These are phyloP conservation scores for Aspergillus nomiae DNA, from an alignment of 2,329 filamentous ascomycete genomes.

Conservation along the genomic window DNA sequence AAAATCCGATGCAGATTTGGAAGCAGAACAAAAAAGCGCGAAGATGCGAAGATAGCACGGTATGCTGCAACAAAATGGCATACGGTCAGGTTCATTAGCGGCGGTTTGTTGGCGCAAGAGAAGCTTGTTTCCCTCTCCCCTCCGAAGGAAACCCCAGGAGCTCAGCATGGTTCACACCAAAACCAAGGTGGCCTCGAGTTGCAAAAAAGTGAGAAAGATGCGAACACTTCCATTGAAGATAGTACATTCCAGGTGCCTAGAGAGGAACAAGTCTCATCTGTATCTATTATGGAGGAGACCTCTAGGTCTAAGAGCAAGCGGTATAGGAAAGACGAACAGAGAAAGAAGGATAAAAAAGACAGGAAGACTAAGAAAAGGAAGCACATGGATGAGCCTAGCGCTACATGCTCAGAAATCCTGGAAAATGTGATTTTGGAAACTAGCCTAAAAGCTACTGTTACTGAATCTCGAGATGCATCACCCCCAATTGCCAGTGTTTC, in stretches of 20 bases:
- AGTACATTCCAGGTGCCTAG: background rate
- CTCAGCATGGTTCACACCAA: background rate
- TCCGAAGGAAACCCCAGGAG: constrained; percentile 14
- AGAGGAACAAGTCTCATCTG: background rate
- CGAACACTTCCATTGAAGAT: background rate
- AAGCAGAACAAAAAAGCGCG: constrained; percentile 68
- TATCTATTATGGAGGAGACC: background rate
- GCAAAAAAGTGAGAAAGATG: background rate
- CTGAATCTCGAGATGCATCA: constrained; percentile 47
- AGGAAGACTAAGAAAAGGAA: constrained; percentile 41
- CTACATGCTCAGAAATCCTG: constrained; percentile 25
- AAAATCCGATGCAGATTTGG: constrained; percentile 71
- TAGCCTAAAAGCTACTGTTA: constrained; percentile 21
- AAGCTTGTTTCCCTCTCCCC: constrained; percentile 47
- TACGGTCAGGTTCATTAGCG: constrained; percentile 80
- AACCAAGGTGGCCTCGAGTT: background rate
- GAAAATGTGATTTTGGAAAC: constrained; percentile 1
- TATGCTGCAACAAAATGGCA: constrained; percentile 79
- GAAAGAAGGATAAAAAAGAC: constrained; percentile 23
- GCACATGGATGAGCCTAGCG: constrained; percentile 30
- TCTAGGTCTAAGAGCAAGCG: constrained; percentile 6
- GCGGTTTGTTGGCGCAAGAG: constrained; percentile 70
- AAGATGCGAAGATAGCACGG: constrained; percentile 70
- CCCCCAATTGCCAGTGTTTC: constrained; percentile 49
- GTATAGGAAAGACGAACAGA: constrained; percentile 15